Percentiles rank a stretch among this genome's conserved stretches.
Evolutionary conservation across 2,329 filamentous ascomycete genomes (phyloP).

Genomic region (Zarea fungicola): DNA sequence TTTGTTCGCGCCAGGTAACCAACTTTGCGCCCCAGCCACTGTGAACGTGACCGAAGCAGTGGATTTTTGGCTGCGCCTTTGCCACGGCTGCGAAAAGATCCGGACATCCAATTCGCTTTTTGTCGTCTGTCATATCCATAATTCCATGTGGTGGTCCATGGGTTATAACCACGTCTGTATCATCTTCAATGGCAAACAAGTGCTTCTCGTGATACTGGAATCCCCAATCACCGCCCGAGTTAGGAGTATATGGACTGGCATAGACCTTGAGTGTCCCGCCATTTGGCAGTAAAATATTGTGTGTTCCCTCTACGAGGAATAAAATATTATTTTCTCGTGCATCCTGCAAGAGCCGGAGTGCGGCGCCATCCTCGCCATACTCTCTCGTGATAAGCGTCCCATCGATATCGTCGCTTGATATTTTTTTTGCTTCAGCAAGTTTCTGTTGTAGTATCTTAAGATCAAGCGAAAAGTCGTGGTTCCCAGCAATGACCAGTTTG

Average conservation of each 20-base stretch:
- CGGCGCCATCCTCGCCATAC: conserved; percentile 31
- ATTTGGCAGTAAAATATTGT: conserved; percentile 35
- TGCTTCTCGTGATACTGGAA: conserved; percentile 38
- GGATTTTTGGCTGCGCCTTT: conserved; percentile 25
- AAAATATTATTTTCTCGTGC: conserved; percentile 23
- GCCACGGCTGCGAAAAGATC: conserved; percentile 26
- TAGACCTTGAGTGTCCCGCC: conserved; percentile 38
- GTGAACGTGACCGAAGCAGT: conserved; percentile 34
- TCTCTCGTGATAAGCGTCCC: conserved; percentile 24
- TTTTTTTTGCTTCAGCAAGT: conserved; percentile 17
- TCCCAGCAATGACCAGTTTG: conserved; percentile 47
- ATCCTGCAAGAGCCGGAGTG: conserved; percentile 23
- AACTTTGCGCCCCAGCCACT: conserved; percentile 34
- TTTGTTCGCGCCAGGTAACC: conserved; percentile 38
- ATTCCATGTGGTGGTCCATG: conserved; percentile 35
- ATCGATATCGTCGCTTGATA: not conserved
- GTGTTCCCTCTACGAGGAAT: conserved; percentile 38
- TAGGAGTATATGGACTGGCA: conserved; percentile 41
- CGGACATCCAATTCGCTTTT: conserved; percentile 25
- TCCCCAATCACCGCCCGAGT: conserved; percentile 32
- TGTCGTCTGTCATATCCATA: conserved; percentile 31
- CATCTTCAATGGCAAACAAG: conserved; percentile 21
- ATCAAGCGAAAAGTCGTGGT: conserved; percentile 45
- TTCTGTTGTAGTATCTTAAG: conserved; percentile 27
- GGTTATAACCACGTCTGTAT: conserved; percentile 28